Evolutionary conservation across 2,329 filamentous ascomycete genomes (phyloP), one percentile per base, ranked within the genome.

Genomic region (Blumeria hordei): DNA sequence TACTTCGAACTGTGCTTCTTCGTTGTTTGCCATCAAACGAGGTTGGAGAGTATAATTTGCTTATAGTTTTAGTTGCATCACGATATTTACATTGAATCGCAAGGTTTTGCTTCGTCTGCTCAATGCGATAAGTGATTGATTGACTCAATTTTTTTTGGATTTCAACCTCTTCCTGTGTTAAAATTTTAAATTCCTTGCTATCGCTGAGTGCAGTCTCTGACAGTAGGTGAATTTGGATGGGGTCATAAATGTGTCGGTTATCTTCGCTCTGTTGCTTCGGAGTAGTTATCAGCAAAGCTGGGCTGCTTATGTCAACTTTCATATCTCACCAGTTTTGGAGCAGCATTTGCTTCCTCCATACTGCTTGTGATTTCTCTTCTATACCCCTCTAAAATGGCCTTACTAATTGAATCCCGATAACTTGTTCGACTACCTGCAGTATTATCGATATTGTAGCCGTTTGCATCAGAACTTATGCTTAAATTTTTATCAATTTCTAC

Each of bases 131-230:
- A 32, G 76, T 74, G 53, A 96, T 69, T 37, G 78, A 72, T 57
- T 79, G 76, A 59, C 81, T 77, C 70, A 94, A 86, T 67, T 88
- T 94, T 73, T 96, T 98, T 62, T 96, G 70, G 50, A 78, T 76
- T 60, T 96, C 92, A 34, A 95, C 83, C 68, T 96, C 88, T 65
- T 94, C 88, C 61, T 90, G 85, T 0, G 88, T 86, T 58, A 98
- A 67, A 28, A 98, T 81, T 64, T 90, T 81, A 66, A 81, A 98
- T 62, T 80, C 72, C 64, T 81, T 83, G 70, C 88, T 93, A 69
- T 98, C 92, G 57, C 81, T 78, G 57, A 98, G 77, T 18, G 92
- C 92, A 18, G 87, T 96, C 70, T 96, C 90, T 58, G 92, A 88
- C 57, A 98, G 76, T 50, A 98, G 72, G 67, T 96, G 93, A 66